A percentile compares a stretch with the other conserved stretches of the same genome.
Evolutionary conservation across 495 filamentous ascomycete genomes (phyloP).

Genomic region (Talaromyces stipitatus): DNA sequence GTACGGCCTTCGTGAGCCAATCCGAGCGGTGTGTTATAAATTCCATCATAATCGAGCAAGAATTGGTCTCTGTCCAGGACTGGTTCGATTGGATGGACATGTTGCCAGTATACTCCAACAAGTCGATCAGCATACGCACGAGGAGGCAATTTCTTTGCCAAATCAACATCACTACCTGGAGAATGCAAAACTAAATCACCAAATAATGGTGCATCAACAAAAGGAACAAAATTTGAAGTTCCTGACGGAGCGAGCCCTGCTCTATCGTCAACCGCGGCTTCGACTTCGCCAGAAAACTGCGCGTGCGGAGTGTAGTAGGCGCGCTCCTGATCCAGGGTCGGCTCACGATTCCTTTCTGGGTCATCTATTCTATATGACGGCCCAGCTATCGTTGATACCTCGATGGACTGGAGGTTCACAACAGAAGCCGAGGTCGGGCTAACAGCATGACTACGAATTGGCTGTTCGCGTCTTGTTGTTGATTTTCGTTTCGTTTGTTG

Average conservation of each 20-base stretch:
- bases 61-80: slow-evolving; percentile 12
- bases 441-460: not conserved
- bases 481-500: not conserved
- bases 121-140: slow-evolving; percentile 13
- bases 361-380: not conserved
- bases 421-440: not conserved
- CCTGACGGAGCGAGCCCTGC: slow-evolving; percentile 4
- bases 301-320: slow-evolving; percentile 13
- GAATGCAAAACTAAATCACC: slow-evolving; percentile 10
- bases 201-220: slow-evolving; percentile 20
- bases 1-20: not conserved
- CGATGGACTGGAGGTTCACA: not conserved
- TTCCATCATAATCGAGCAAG: slow-evolving; percentile 4
- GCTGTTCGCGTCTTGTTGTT: not conserved
- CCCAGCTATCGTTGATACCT: not conserved
- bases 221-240: slow-evolving; percentile 10
- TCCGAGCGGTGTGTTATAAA: not conserved
- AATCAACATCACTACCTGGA: not conserved
- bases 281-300: slow-evolving; percentile 12
- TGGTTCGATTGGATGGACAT: slow-evolving; percentile 13
- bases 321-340: slow-evolving; percentile 3
- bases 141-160: slow-evolving; percentile 11
- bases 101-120: slow-evolving; percentile 14
- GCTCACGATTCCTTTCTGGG: not conserved
- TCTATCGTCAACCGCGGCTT: slow-evolving; percentile 14